Evolutionary conservation across 2,329 filamentous ascomycete genomes (phyloP).

Genomic region (Fusarium continuum): DNA sequence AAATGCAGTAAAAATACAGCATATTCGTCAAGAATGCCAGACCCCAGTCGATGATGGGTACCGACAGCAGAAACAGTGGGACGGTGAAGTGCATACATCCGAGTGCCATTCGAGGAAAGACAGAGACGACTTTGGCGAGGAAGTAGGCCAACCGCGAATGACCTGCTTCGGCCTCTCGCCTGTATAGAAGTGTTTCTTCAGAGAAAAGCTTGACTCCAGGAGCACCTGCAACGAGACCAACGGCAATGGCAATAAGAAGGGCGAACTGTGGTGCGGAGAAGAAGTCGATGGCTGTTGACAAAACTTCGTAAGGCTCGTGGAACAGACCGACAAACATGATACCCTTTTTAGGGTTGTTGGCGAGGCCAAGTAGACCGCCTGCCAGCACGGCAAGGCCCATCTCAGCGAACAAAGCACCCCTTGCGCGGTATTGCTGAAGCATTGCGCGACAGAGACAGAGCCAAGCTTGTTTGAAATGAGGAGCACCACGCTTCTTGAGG

Average conservation of each 20-base stretch:
- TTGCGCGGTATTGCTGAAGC: slow-evolving; percentile 65
- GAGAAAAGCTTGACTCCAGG: slow-evolving; percentile 67
- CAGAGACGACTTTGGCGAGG: slow-evolving; percentile 62
- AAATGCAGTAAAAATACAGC: slow-evolving; percentile 67
- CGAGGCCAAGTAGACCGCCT: slow-evolving; percentile 64
- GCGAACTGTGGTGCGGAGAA: slow-evolving; percentile 61
- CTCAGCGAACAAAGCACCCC: slow-evolving; percentile 62
- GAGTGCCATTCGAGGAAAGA: slow-evolving; percentile 60
- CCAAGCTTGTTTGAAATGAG: slow-evolving; percentile 59
- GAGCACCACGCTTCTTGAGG: slow-evolving; percentile 60
- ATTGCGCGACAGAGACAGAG: slow-evolving; percentile 63
- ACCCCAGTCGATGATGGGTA: slow-evolving; percentile 60
- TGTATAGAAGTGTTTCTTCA: slow-evolving; percentile 53
- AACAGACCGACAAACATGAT: slow-evolving; percentile 64
- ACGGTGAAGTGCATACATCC: slow-evolving; percentile 65
- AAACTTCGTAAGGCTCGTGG: slow-evolving; percentile 57
- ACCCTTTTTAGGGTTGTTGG: slow-evolving; percentile 59
- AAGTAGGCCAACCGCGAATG: slow-evolving; percentile 67
- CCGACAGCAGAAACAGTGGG: slow-evolving; percentile 58
- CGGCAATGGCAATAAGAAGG: slow-evolving; percentile 62
- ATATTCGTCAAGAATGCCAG: slow-evolving; percentile 61
- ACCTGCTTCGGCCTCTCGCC: slow-evolving; percentile 64
- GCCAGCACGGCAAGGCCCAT: slow-evolving; percentile 61
- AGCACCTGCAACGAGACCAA: slow-evolving; percentile 61
- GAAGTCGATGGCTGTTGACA: slow-evolving; percentile 63